Evolutionary conservation across 768 basidiomycete genomes (phyloP), one percentile per base, ranked within the genome.

Genomic region (Macrolepiota fuliginosa): DNA sequence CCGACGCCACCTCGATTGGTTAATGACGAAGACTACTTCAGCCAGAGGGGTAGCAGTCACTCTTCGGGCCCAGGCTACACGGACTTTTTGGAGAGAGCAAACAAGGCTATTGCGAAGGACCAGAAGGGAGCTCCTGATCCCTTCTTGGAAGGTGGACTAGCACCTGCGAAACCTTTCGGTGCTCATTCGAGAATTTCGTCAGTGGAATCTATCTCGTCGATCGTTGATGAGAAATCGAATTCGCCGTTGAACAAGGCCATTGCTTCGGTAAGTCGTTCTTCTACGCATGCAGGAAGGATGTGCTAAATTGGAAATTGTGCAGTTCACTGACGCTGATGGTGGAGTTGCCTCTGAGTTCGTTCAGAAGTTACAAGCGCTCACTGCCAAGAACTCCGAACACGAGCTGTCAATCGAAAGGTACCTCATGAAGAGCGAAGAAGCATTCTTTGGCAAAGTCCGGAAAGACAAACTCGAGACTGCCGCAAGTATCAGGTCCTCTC

Each of bases 301-400:
- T 12, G 22, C 1, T 24, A 11, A 19, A 49, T 22, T 24, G 11
- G 9, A 24, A 7, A n/a, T 42, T 29, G 36, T 56, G 12, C 55
- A 94, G 90, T 97, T 97, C 75, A 96, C 95, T 22, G 95, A 96
- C 72, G 82, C 92, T 1, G 94, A 96, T 71, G 95, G 95, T 37
- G 92, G 92, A 51, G 94, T 97, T 54, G 91, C 94, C 10, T 84
- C 89, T 37, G 88, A 92, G 59, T 97, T 96, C 73, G 91, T 94
- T 9, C 86, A 91, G 68, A 94, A 90, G 72, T 75, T 97, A 42
- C 90, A 93, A 69, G 70, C 70, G 60, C 82, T 96, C 61, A 88
- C 83, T 47, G 80, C 94, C 0, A 91, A 93, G 59, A 97, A 96
- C 72, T 95, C 95, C 4, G 92, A 94, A 76, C 84, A 86, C 56